Evolutionary conservation across 139 green algal species (phyloP).

Genomic region (Astrephomene gubernaculifera): DNA sequence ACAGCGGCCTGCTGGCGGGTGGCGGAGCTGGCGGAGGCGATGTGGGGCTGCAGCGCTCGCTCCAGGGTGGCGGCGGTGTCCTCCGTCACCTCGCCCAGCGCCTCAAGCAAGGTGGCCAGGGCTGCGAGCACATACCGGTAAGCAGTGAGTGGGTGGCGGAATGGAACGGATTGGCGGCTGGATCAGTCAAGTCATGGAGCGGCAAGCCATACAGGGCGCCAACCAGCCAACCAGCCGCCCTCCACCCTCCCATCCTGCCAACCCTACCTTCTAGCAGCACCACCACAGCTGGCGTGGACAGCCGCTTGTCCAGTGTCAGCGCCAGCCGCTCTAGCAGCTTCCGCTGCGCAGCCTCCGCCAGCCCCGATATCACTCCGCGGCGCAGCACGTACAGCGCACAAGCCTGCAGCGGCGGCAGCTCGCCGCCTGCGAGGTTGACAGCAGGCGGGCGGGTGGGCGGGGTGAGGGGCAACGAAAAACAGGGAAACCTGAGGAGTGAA

Average conservation of each 20-base stretch:
- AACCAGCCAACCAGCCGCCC: background rate
- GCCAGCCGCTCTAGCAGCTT: slow-evolving; percentile 72
- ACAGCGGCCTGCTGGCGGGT: slow-evolving; percentile 71
- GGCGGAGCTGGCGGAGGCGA: slow-evolving; percentile 41
- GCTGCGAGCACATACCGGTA: no score
- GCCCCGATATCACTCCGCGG: slow-evolving; percentile 73
- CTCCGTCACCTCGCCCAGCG: slow-evolving; percentile 80
- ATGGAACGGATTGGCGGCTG: background rate
- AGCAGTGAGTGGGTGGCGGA: background rate
- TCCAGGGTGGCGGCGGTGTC: slow-evolving; percentile 63
- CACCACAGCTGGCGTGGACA: slow-evolving; percentile 64
- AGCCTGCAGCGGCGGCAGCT: slow-evolving; percentile 64
- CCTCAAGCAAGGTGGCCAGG: slow-evolving; percentile 77
- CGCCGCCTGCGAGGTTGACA: slow-evolving; percentile 22
- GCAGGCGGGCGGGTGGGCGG: no score
- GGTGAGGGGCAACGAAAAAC: background rate
- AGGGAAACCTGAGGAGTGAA: no score
- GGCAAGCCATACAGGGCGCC: no score
- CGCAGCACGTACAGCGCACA: slow-evolving; percentile 86
- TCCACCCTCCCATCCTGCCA: background rate
- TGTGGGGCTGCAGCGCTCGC: slow-evolving; percentile 57
- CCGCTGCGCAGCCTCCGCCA: slow-evolving; percentile 80
- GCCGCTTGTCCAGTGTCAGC: slow-evolving; percentile 14
- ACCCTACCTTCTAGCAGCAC: slow-evolving; percentile 70
- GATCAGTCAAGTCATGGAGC: background rate